Evolutionary conservation across 306 rosid species (phyloP).

Genomic region (Delonix regia): DNA sequence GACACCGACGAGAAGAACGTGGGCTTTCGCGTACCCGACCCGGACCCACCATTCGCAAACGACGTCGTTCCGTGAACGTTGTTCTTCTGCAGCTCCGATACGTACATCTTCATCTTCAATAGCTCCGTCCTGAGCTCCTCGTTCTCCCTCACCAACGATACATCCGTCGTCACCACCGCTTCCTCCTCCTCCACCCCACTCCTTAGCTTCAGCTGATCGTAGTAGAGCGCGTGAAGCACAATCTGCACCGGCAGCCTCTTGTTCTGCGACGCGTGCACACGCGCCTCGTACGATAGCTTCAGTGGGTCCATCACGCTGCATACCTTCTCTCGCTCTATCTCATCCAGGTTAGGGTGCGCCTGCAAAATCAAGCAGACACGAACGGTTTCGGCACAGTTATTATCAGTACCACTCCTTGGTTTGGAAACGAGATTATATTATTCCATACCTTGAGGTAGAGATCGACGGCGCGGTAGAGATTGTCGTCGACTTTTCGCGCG

Average conservation of each 20-base stretch:
- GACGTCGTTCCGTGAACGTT: conserved; percentile 36
- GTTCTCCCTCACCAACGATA: conserved; percentile 73
- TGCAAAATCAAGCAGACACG: conserved; percentile 20
- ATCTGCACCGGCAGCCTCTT: conserved; percentile 82
- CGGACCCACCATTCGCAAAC: background rate
- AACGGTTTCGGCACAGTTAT: background rate
- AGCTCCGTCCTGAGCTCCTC: conserved; percentile 68
- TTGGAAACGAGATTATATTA: background rate
- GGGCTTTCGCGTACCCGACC: conserved; percentile 28
- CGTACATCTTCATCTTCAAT: conserved; percentile 72
- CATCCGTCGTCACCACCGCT: conserved; percentile 52
- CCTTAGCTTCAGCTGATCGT: conserved; percentile 76
- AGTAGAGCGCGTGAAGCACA: conserved; percentile 89
- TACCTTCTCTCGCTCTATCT: conserved; percentile 82
- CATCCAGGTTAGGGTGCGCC: conserved; percentile 79
- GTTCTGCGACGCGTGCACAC: conserved; percentile 88
- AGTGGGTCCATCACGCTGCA: conserved; percentile 87
- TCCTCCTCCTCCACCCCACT: conserved; percentile 51
- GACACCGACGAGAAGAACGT: conserved; percentile 74
- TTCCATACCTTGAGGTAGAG: conserved; percentile 66
- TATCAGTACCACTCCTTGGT: background rate
- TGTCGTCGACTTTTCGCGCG: conserved; percentile 70
- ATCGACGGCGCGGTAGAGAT: conserved; percentile 77
- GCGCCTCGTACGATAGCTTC: conserved; percentile 78
- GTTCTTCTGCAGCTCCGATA: conserved; percentile 61